These are phyloP conservation scores for Populus pruinosa DNA, from an alignment of 345 rosid species.

Conservation along the genomic window DNA sequence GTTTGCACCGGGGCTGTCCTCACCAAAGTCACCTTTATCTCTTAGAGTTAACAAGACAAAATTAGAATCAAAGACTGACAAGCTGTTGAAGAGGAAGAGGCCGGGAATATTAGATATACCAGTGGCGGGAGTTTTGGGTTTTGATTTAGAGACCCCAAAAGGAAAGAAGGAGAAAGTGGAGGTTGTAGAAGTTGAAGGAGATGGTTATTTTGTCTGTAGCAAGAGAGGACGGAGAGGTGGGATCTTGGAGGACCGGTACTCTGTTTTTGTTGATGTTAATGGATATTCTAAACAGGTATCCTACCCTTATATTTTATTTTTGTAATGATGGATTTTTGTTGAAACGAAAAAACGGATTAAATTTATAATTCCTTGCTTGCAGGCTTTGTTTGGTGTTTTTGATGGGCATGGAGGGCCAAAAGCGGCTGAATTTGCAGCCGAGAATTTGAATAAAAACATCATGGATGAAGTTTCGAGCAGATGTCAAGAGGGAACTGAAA, in stretches of 20 bases:
- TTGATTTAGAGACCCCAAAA: constrained; percentile 8
- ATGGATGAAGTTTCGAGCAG: constrained; percentile 8
- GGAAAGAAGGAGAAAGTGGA: constrained; percentile 20
- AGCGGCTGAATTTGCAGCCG: constrained; percentile 78
- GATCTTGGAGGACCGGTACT: constrained; percentile 46
- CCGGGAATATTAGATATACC: constrained; percentile 41
- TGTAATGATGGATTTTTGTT: not conserved
- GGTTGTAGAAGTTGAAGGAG: constrained; percentile 32
- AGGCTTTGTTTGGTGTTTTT: constrained; percentile 83
- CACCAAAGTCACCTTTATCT: constrained; percentile 5
- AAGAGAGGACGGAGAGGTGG: constrained; percentile 42
- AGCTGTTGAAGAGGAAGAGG: constrained; percentile 39
- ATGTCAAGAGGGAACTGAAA: constrained; percentile 20
- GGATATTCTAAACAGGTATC: constrained; percentile 34
- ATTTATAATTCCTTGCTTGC: not conserved
- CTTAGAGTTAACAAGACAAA: not conserved
- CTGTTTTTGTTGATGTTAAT: constrained; percentile 25
- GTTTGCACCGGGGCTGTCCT: not conserved
- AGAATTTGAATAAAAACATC: constrained; percentile 56
- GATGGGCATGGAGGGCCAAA: constrained; percentile 87
- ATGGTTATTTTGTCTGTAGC: constrained; percentile 42
- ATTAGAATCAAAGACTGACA: constrained; percentile 2
- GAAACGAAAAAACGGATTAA: not conserved
- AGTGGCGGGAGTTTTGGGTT: constrained; percentile 8
- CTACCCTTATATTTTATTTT: not conserved